These are phyloP conservation scores for Chaetoceros tenuissimus DNA, from an alignment of 108 stramenopile genomes.

Conservation along the genomic window DNA sequence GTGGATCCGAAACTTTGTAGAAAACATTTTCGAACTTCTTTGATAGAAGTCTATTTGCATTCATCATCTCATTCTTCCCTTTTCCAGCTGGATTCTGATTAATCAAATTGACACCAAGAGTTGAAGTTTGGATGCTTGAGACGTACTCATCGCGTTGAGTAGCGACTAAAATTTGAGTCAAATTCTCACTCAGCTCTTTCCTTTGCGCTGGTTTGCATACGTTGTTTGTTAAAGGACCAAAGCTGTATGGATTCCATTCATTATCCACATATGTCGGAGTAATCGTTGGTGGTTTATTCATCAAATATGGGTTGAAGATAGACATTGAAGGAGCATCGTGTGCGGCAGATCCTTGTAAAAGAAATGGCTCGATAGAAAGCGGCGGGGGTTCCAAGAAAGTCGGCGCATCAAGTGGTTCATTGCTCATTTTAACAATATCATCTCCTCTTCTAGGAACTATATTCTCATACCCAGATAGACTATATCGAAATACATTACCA, in stretches of 20 bases:
- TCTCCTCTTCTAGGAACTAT: constrained; percentile 3
- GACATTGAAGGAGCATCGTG: constrained; percentile 17
- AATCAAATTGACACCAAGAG: constrained; percentile 26
- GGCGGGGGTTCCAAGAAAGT: constrained; percentile 34
- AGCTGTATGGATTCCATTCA: constrained; percentile 16
- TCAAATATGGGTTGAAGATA: constrained; percentile 41
- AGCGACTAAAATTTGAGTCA: constrained; percentile 11
- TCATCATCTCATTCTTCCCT: constrained; percentile 10
- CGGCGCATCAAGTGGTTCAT: not conserved
- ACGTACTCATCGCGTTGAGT: constrained; percentile 23
- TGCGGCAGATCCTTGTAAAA: constrained; percentile 13
- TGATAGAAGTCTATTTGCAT: constrained; percentile 62
- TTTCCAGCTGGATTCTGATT: constrained; percentile 5
- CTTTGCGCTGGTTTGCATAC: constrained; percentile 23
- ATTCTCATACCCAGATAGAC: constrained; percentile 37
- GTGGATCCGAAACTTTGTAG: constrained; percentile 34
- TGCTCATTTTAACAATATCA: no score
- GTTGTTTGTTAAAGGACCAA: constrained; percentile 44
- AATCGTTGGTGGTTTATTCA: constrained; percentile 34
- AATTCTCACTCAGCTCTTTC: constrained; percentile 29
- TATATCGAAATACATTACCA: constrained; percentile 49
- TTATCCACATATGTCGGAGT: constrained; percentile 23
- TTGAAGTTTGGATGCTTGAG: constrained; percentile 29
- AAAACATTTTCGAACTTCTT: constrained; percentile 30
- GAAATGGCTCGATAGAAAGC: constrained; percentile 55